Evolutionary conservation across 208 protist genomes (phyloP).

Genomic region (Trypanosoma avium): DNA sequence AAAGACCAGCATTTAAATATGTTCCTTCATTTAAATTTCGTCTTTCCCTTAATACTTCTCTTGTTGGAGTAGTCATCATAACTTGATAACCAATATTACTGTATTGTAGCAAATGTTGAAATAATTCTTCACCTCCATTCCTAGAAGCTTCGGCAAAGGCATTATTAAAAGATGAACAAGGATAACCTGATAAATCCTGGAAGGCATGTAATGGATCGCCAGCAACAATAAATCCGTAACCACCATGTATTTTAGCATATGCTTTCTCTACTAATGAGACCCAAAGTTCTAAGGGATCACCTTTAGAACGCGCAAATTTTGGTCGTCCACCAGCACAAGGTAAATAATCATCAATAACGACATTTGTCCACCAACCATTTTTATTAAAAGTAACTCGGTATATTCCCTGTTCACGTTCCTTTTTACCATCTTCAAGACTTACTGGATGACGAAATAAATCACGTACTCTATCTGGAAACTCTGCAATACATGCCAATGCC

Average conservation of each 20-base stretch:
- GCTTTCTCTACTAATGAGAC: constrained; percentile 83
- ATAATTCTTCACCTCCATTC: constrained; percentile 56
- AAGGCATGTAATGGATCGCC: constrained; percentile 77
- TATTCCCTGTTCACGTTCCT: constrained; percentile 47
- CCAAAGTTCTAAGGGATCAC: constrained; percentile 81
- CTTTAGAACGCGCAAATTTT: constrained; percentile 60
- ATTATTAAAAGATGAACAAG: constrained; percentile 72
- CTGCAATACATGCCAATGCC: constrained; percentile 58
- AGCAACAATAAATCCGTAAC: constrained; percentile 75
- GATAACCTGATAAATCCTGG: constrained; percentile 76
- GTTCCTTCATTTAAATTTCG: constrained; percentile 34
- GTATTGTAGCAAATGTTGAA: constrained; percentile 46
- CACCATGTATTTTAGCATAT: constrained; percentile 85
- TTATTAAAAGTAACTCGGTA: constrained; percentile 87
- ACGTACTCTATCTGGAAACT: constrained; percentile 65
- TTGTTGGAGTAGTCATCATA: constrained; percentile 62
- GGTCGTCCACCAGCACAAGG: constrained; percentile 56
- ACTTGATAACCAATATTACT: constrained; percentile 48
- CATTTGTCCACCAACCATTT: constrained; percentile 86
- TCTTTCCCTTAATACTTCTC: constrained; percentile 40
- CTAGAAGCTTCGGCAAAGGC: constrained; percentile 45
- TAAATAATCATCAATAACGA: constrained; percentile 89
- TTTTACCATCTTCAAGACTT: constrained; percentile 45
- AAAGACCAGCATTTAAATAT: constrained; percentile 58
- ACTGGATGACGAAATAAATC: constrained; percentile 74